phyloP scores from a whole-genome alignment of 257 asterid genomes.

The Solanum chiquidenum region DNA sequence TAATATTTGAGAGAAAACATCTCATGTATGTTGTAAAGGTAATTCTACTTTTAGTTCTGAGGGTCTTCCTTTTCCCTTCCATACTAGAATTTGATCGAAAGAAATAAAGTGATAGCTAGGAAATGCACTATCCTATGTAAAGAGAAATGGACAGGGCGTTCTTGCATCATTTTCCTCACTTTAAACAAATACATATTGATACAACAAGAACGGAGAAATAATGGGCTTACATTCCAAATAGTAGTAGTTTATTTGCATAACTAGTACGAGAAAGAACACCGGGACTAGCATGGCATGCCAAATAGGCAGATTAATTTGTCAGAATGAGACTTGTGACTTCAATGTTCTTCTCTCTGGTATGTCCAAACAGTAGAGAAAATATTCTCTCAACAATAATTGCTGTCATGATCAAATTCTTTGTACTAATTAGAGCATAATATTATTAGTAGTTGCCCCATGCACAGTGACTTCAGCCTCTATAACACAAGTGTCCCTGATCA shows the following conservation, averaged over 20 bases:
- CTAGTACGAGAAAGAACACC: background rate
- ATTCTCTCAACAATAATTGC: background rate
- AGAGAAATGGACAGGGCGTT: background rate
- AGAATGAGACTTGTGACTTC: background rate
- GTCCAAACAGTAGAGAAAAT: background rate
- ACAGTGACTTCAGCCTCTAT: conserved; percentile 53
- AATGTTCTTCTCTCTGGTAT: background rate
- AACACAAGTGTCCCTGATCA: conserved; percentile 30
- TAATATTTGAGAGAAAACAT: background rate
- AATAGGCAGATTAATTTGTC: background rate
- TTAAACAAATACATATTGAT: background rate
- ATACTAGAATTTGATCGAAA: background rate
- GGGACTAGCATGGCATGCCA: background rate
- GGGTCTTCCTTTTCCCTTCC: background rate
- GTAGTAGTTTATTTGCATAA: background rate
- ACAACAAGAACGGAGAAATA: background rate
- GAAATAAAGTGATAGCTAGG: background rate
- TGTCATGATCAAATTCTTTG: background rate
- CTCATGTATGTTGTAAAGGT: background rate
- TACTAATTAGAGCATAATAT: background rate
- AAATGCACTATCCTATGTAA: background rate
- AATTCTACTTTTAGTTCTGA: background rate
- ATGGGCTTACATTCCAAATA: background rate
- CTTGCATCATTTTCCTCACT: background rate
- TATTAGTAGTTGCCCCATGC: conserved; percentile 32